Percentiles rank a stretch among this genome's conserved stretches.
These are phyloP conservation scores for Phyllosticta citriasiana DNA, from an alignment of 2,329 filamentous ascomycete species.

Conservation along the genomic window DNA sequence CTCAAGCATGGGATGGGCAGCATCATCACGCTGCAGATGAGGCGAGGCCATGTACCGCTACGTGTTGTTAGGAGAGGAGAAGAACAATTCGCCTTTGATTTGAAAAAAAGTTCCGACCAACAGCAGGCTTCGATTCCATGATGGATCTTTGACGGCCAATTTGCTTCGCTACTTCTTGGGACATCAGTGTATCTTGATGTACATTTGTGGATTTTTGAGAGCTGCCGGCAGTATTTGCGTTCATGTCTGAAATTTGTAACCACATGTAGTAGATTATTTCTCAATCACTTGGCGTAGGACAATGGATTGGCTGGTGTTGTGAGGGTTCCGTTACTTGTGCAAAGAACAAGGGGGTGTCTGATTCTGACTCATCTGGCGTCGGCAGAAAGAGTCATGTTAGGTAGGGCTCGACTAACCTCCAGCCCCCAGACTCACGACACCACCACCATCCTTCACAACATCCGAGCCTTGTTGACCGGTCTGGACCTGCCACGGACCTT, in stretches of 20 bases:
- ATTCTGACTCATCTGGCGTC: neutral
- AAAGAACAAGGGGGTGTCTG: neutral
- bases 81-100: constrained; percentile 50
- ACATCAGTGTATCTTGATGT: neutral
- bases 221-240: neutral
- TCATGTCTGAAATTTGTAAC: neutral
- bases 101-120: neutral
- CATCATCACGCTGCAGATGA: constrained; percentile 64
- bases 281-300: neutral
- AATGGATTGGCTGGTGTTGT: neutral
- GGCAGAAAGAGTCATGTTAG: neutral
- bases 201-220: neutral
- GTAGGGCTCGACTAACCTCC: neutral
- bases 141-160: neutral
- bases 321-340: neutral
- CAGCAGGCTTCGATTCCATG: neutral
- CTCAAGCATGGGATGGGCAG: constrained; percentile 46
- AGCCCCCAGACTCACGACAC: neutral
- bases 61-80: constrained; percentile 58
- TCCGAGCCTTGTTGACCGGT: neutral
- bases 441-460: neutral
- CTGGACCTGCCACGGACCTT: neutral
- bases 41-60: constrained; percentile 51
- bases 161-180: neutral
- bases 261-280: neutral